Evolutionary conservation across 768 basidiomycete species (phyloP).

Genomic region (Mycena metata): DNA sequence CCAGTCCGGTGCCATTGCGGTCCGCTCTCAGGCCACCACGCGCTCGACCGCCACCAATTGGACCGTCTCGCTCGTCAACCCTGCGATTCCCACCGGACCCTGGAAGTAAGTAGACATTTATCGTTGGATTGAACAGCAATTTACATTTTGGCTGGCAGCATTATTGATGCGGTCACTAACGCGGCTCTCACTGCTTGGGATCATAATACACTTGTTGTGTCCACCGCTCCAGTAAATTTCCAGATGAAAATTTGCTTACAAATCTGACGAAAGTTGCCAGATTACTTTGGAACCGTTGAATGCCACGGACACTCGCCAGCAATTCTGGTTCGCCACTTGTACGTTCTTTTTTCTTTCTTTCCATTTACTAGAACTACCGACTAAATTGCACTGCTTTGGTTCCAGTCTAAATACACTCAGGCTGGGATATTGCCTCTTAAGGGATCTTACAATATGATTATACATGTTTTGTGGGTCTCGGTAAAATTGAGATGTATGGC

Average conservation of each 20-base stretch:
- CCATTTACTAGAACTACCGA: too few relatives aligned
- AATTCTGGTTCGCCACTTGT: conserved; percentile 12
- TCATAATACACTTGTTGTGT: too few relatives aligned
- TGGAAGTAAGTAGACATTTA: conserved; percentile 10
- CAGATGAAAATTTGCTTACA: conserved; percentile 4
- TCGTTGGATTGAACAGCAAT: conserved; percentile 1
- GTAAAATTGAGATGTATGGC: too few relatives aligned
- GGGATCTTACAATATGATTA: too few relatives aligned
- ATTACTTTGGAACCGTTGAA: conserved; percentile 13
- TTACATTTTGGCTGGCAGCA: conserved; percentile 9
- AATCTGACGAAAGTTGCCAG: conserved; percentile 17
- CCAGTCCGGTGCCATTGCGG: conserved; percentile 5
- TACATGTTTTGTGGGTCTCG: too few relatives aligned
- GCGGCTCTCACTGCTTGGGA: conserved; percentile 15
- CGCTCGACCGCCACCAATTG: neutral
- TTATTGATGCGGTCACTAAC: conserved; percentile 9
- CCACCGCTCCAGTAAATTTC: conserved; percentile 12
- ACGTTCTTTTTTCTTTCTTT: too few relatives aligned
- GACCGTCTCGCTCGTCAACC: conserved; percentile 12
- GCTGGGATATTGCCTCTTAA: too few relatives aligned
- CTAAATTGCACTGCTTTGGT: too few relatives aligned
- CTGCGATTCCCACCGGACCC: conserved; percentile 5
- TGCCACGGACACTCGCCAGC: conserved; percentile 13
- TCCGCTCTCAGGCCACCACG: conserved; percentile 7
- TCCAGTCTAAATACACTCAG: too few relatives aligned